phyloP scores from a whole-genome alignment of 257 asterid genomes.

The Primulina eburnea region DNA sequence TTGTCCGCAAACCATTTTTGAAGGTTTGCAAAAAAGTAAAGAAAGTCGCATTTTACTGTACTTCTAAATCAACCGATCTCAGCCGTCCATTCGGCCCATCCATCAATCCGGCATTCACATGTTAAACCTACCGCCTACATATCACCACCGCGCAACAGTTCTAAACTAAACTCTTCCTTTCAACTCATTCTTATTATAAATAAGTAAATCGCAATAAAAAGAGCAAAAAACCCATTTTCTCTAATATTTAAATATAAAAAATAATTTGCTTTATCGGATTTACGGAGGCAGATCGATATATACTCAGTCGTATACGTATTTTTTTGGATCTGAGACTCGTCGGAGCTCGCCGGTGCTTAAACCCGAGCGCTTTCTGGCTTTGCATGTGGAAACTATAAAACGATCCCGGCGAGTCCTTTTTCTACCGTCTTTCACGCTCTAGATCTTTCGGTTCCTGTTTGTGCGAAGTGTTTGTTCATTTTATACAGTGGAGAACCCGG shows the following conservation, averaged over 20 bases:
- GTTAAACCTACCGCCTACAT: conserved; percentile 37
- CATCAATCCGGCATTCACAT: background rate
- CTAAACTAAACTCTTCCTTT: conserved; percentile 16
- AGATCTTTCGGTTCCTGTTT: conserved; percentile 31
- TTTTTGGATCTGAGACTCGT: conserved; percentile 75
- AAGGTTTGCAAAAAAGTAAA: too few relatives aligned
- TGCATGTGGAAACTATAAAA: conserved; percentile 43
- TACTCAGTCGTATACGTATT: conserved; percentile 34
- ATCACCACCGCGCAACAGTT: conserved; percentile 33
- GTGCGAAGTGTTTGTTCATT: conserved; percentile 16
- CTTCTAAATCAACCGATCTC: conserved; percentile 16
- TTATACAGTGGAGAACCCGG: conserved; percentile 15
- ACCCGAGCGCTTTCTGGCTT: conserved; percentile 42
- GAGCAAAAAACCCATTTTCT: conserved; percentile 7
- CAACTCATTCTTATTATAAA: conserved; percentile 14
- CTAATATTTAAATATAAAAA: background rate
- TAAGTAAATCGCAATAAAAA: conserved; percentile 4
- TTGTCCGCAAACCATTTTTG: too few relatives aligned
- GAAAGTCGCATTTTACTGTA: too few relatives aligned
- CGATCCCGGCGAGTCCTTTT: conserved; percentile 31
- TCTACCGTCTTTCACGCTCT: background rate
- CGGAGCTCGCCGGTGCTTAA: conserved; percentile 67
- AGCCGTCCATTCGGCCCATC: conserved; percentile 31
- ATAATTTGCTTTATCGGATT: conserved; percentile 27
- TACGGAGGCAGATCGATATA: conserved; percentile 27